Evolutionary conservation across 257 asterid species (phyloP).

Genomic region (Solanum chiquidenum): DNA sequence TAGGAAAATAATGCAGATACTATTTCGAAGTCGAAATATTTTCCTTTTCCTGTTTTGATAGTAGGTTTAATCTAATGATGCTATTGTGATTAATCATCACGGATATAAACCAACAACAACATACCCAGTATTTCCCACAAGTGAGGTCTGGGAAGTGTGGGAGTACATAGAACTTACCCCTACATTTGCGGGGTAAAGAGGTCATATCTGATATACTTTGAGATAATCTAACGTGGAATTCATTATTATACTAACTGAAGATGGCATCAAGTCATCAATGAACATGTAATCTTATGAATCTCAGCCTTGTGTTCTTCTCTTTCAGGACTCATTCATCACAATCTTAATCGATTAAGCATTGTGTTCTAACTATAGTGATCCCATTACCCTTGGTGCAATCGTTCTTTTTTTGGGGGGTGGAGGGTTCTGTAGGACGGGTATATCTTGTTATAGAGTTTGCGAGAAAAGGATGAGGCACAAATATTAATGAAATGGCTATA

Average conservation of each 20-base stretch:
- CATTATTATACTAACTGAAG: background rate
- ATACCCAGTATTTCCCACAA: background rate
- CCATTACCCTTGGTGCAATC: background rate
- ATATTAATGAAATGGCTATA: background rate
- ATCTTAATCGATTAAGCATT: background rate
- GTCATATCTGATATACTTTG: background rate
- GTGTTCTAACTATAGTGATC: background rate
- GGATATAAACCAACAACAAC: background rate
- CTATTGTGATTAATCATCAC: background rate
- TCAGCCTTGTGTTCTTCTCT: background rate
- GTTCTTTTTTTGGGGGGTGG: background rate
- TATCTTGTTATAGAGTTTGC: background rate
- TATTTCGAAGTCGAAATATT: background rate
- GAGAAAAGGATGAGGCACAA: background rate
- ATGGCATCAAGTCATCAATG: background rate
- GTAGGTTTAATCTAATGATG: background rate
- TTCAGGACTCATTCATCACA: background rate
- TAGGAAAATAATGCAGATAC: background rate
- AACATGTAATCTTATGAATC: background rate
- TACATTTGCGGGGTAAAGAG: background rate
- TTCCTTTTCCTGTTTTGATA: background rate
- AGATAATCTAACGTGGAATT: background rate
- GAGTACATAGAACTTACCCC: background rate
- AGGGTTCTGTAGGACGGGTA: background rate
- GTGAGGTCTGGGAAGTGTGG: background rate